Evolutionary conservation across 2,329 filamentous ascomycete species (phyloP).

Genomic region (Aschersonia sp.): DNA sequence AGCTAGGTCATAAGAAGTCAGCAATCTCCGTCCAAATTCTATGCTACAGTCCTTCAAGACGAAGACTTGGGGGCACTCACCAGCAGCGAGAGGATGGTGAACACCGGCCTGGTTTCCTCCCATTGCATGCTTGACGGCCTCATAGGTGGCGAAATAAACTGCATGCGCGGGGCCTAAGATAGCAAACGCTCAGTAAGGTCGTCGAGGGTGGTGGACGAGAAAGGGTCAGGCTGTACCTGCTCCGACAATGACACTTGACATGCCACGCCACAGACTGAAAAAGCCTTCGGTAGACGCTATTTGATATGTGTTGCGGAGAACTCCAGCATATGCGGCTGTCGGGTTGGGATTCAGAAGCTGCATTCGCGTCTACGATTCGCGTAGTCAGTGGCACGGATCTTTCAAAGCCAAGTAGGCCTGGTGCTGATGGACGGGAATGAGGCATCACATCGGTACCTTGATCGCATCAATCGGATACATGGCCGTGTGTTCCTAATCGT

Average conservation of each 20-base stretch:
- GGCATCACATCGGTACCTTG: conserved; percentile 48
- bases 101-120: conserved; percentile 78
- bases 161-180: conserved; percentile 81
- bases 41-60: background rate
- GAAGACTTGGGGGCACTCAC: conserved; percentile 31
- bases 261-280: conserved; percentile 84
- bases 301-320: conserved; percentile 82
- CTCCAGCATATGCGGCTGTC: conserved; percentile 70
- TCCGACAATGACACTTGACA: conserved; percentile 91
- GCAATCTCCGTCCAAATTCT: too few species aligned
- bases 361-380: conserved; percentile 67
- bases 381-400: conserved; percentile 6
- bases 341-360: conserved; percentile 81
- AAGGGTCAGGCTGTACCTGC: conserved; percentile 46
- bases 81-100: conserved; percentile 86
- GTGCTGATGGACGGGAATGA: too few species aligned
- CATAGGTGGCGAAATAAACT: conserved; percentile 96
- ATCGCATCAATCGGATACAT: conserved; percentile 98
- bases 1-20: conserved; percentile 33
- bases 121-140: conserved; percentile 90
- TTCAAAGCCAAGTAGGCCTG: too few species aligned
- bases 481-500: conserved; percentile 75
- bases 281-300: conserved; percentile 85
- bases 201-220: background rate
- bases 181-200: background rate